Base-by-base conservation (phyloP, 352 stramenopile genomes). In the Globisporangium solare region DNA sequence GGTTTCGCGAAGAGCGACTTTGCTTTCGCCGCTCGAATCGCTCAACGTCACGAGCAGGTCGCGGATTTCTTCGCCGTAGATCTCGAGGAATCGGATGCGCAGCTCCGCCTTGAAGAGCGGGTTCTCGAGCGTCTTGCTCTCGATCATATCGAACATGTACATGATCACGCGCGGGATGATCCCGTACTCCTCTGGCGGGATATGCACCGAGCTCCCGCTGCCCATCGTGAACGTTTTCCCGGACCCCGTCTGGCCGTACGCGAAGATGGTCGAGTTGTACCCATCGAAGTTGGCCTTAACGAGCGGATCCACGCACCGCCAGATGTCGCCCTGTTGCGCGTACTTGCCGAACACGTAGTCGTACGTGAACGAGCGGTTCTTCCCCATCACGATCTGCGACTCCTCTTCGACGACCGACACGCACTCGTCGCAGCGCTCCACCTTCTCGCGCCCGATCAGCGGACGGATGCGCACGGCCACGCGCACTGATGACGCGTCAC, bases 191-290 rank as follows among this genome's bases (percentile, higher is more conserved):
- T 92, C 83, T 0, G 81, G 79, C 6, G 74, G 51, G 41, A 93
- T 78, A 61, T 92, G 78, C 60, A 91, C 76, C 13, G 78, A 78
- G 67, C 85, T 94, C 32, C 86, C 86, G 48, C 83, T 94, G 53
- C 83, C 87, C 87, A 96, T 96, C 8, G 86, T 96, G 68, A 86
- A 90, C 42, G 86, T 95, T 71, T 95, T 96, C 39, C 86, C 86
- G 5, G 79, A 90, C 5, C 85, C 85, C 2, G 86, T 95, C 66
- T 96, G 86, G 15, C 86, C 86, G 58, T 96, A 96, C 17, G 86
- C 86, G 58, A 96, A 94, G 67, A 96, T 89, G 22, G 87, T 96
- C 3, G 86, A 78, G 71, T 96, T 96, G 71, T 96, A 96, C 32
- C 87, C 87, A 49, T 96, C 83, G 47, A 96, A 93, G 11, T 75